phyloP scores from a whole-genome alignment of 2,329 filamentous ascomycete species.

The Thelonectria blattea region DNA sequence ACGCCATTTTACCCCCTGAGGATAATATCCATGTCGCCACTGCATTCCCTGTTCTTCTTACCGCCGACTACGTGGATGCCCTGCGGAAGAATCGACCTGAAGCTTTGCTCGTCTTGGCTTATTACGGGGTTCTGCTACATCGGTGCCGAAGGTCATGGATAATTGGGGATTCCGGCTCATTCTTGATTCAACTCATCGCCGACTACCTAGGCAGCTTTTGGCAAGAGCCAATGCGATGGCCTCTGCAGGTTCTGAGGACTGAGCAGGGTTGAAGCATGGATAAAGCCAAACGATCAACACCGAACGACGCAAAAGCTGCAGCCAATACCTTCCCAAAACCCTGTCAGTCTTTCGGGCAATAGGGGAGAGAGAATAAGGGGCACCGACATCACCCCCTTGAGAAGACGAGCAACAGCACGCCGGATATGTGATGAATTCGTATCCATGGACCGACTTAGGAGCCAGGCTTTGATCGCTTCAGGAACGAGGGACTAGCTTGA shows the following conservation, averaged over 20 bases:
- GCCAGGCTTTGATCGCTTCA: not conserved
- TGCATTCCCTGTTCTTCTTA: conserved; percentile 42
- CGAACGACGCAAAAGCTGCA: no score
- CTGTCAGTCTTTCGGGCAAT: no score
- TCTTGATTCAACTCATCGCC: conserved; percentile 42
- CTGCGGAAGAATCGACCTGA: conserved; percentile 46
- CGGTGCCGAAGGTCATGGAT: conserved; percentile 48
- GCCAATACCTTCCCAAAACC: not conserved
- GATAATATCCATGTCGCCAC: conserved; percentile 41
- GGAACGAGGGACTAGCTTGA: not conserved
- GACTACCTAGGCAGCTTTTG: conserved; percentile 43
- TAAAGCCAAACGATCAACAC: no score
- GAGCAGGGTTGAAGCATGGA: conserved; percentile 32
- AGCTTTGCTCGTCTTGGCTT: conserved; percentile 54
- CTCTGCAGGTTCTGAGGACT: conserved; percentile 38
- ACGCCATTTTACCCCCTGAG: conserved; percentile 31
- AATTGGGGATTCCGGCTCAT: conserved; percentile 43
- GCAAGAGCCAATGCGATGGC: conserved; percentile 44
- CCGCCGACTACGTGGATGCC: conserved; percentile 43
- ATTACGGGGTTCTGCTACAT: conserved; percentile 57
- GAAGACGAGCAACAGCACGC: not conserved
- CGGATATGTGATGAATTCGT: not conserved
- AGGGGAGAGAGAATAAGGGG: no score
- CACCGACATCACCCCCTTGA: not conserved
- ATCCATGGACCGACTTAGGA: not conserved